These are phyloP conservation scores for Coprinopsis marcescibilis DNA, from an alignment of 768 basidiomycete species.

Conservation along the genomic window DNA sequence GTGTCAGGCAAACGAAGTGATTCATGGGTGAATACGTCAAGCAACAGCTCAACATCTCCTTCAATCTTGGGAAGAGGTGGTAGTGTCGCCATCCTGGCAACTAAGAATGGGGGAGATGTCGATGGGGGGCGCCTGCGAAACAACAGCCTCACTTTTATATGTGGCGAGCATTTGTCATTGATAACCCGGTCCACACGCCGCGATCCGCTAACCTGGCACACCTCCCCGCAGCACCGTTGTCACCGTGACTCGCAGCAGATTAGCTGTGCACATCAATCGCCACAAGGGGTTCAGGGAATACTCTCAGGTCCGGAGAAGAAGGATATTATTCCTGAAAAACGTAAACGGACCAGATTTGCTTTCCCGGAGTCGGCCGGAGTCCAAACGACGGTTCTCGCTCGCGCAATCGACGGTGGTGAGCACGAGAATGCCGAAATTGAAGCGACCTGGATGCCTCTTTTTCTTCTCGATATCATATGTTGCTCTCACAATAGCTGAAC, in stretches of 20 bases:
- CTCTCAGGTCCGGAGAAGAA: too few species aligned
- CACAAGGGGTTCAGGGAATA: too few species aligned
- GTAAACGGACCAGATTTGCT: too few species aligned
- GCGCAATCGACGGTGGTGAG: conserved; percentile 13
- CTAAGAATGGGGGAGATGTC: conserved; percentile 11
- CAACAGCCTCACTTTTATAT: conserved; percentile 2
- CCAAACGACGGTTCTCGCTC: too few species aligned
- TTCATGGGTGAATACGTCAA: conserved; percentile 53
- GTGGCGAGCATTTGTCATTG: not conserved
- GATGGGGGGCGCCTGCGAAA: not conserved
- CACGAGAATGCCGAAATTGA: conserved; percentile 11
- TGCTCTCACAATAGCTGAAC: too few species aligned
- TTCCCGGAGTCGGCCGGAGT: too few species aligned
- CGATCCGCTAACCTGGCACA: too few species aligned
- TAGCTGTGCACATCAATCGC: too few species aligned
- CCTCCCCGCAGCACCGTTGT: too few species aligned
- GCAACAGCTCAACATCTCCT: conserved; percentile 45
- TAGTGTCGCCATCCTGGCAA: conserved; percentile 15
- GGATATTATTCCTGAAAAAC: too few species aligned
- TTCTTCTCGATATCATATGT: not conserved
- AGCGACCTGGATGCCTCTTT: conserved; percentile 2
- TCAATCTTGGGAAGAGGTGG: conserved; percentile 53
- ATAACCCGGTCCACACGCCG: too few species aligned
- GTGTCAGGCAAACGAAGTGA: conserved; percentile 27
- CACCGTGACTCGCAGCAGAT: too few species aligned